Evolutionary conservation across 345 rosid species (phyloP).

Genomic region (Cardamine resedifolia): DNA sequence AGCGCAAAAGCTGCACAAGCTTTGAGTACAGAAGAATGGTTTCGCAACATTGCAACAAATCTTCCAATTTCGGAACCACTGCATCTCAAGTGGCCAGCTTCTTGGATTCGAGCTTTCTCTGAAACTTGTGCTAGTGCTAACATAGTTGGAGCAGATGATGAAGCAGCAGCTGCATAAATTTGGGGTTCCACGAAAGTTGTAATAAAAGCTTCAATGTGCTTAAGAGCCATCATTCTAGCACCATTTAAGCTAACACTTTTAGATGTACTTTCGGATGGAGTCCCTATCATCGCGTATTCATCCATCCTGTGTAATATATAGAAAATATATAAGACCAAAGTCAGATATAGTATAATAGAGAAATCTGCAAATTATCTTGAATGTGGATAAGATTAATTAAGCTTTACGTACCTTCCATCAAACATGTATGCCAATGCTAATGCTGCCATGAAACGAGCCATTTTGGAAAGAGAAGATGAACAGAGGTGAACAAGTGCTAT

Average conservation of each 20-base stretch:
- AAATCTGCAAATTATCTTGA: constrained; percentile 6
- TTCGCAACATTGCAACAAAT: constrained; percentile 68
- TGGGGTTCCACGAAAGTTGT: constrained; percentile 54
- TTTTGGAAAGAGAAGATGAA: constrained; percentile 60
- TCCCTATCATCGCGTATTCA: constrained; percentile 57
- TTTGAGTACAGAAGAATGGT: constrained; percentile 54
- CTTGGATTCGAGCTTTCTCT: constrained; percentile 80
- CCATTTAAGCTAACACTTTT: constrained; percentile 62
- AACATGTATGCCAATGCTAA: constrained; percentile 82
- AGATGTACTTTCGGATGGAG: constrained; percentile 55
- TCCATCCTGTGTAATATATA: constrained; percentile 57
- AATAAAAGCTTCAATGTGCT: constrained; percentile 57
- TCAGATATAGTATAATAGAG: constrained; percentile 4
- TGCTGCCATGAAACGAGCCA: constrained; percentile 86
- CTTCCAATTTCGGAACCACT: constrained; percentile 81
- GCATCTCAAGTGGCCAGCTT: constrained; percentile 88
- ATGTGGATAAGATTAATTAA: constrained; percentile 1
- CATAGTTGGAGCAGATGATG: constrained; percentile 70
- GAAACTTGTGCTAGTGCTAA: constrained; percentile 64
- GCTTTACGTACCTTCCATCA: constrained; percentile 62
- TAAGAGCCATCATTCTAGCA: constrained; percentile 64
- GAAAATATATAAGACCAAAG: background rate
- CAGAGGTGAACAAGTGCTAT: constrained; percentile 58
- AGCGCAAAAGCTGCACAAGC: constrained; percentile 88
- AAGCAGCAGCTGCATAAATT: constrained; percentile 60